Evolutionary conservation across 306 rosid genomes (phyloP).

Genomic region (Acacia melanoxylon): DNA sequence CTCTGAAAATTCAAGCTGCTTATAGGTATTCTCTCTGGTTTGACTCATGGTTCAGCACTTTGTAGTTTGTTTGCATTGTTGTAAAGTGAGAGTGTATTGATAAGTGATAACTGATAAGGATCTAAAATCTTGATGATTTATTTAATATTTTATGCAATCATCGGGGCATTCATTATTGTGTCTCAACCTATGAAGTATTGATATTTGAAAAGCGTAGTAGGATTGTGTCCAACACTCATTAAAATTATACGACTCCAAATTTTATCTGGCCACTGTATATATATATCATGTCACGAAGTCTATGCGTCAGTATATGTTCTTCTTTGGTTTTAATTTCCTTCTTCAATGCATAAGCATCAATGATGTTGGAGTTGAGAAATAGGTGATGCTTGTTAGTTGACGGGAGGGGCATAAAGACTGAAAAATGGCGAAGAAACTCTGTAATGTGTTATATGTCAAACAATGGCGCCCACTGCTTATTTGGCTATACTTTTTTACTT

Average conservation of each 20-base stretch:
- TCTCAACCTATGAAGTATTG: neutral
- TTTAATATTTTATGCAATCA: neutral
- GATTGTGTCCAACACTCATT: neutral
- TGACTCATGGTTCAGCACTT: conserved; percentile 2
- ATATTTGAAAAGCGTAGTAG: neutral
- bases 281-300: neutral
- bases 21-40: conserved; percentile 54
- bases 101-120: neutral
- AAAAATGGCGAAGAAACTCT: neutral
- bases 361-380: conserved; percentile 7
- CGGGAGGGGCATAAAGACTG: conserved; percentile 9
- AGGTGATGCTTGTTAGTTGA: conserved; percentile 17
- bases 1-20: conserved; percentile 68
- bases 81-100: neutral
- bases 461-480: neutral
- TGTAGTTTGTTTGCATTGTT: neutral
- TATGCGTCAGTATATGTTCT: neutral
- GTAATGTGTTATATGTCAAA: neutral
- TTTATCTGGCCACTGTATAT: too few relatives aligned
- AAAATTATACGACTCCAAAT: neutral
- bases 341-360: neutral
- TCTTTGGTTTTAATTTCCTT: neutral
- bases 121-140: conserved; percentile 1
- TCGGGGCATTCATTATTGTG: neutral
- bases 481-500: neutral